Base-by-base conservation (phyloP, 2,329 filamentous ascomycete species). In the Phyllosticta ampelicida region DNA sequence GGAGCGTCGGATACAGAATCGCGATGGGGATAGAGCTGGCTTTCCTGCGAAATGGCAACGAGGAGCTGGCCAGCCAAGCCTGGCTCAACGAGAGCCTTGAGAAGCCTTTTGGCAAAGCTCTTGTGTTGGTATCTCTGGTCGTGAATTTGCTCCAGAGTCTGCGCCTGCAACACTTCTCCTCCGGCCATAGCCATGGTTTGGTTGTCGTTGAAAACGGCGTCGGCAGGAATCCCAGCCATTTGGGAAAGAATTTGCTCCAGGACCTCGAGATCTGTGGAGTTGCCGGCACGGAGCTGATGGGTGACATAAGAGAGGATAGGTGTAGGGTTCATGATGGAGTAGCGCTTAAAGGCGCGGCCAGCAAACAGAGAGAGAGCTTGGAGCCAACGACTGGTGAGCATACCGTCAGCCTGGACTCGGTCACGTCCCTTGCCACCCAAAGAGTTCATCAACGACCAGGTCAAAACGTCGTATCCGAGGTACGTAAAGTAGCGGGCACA, bases 401-500 rank as follows among this genome's bases (percentile, higher is more conserved):
- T 79, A 55, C 84, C 84, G 63, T 85, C 82, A 23, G 79, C 79
- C 67, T 86, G 83, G 29, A 83, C 77, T 54, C 82, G 77, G 51
- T 78, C 78, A 63, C 82, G 77, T 44, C 79, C 80, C 49, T 79
- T 77, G 51, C 79, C 80, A 28, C 80, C 78, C 61, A 87, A 77
- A 9, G 81, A 79, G 67, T 85, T 95, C 73, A 99, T 83, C 51
- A 99, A 77, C 19, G 90, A 89, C 90, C 92, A 99, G 3, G 90
- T 88, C 51, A 99, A 78, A 29, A 96, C 89, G 71, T 99, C 94
- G 69, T 96, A 96, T 0, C 89, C 92, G 44, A 99, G 76, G 57
- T 89, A 85, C 1, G 92, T 96, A 65, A 97, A 96, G 70, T 96
- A 96, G 65, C 89, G 86, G 48, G 89, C 90, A 67, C 91, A 96